Conservation (phyloP, 345 rosid genomes). For the Clarkia xantiana region DNA sequence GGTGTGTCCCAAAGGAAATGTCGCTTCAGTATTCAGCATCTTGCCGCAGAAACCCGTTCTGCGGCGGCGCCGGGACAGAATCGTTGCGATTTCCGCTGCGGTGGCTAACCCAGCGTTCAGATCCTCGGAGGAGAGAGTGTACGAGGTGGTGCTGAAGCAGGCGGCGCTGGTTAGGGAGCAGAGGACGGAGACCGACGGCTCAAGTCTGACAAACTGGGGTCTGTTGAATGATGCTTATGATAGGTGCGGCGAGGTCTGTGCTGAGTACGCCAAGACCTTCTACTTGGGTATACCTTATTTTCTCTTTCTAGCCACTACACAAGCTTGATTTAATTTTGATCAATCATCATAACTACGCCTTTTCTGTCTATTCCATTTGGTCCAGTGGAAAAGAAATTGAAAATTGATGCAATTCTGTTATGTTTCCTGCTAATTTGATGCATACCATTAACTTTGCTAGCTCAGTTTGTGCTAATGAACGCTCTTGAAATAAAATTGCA, state of each 20-base stretch:
- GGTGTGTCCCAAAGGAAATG: conserved; percentile 27
- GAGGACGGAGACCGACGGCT: conserved; percentile 13
- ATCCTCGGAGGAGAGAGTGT: conserved; percentile 36
- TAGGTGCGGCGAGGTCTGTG: conserved; percentile 47
- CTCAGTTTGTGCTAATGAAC: no score
- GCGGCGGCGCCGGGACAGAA: not conserved
- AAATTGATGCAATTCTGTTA: no score
- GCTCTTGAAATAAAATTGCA: no score
- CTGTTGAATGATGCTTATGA: conserved; percentile 33
- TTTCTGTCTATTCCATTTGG: no score
- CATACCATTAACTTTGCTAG: no score
- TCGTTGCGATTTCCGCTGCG: conserved; percentile 17
- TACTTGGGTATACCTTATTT: conserved; percentile 26
- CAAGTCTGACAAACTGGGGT: conserved; percentile 11
- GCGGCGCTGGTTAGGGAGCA: conserved; percentile 35
- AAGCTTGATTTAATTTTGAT: no score
- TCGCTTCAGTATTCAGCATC: conserved; percentile 12
- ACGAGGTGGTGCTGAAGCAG: conserved; percentile 40
- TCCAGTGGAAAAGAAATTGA: no score
- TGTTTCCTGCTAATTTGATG: no score
- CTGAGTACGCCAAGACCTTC: conserved; percentile 51
- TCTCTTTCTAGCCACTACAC: not conserved
- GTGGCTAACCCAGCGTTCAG: conserved; percentile 20
- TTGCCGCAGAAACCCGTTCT: conserved; percentile 7
- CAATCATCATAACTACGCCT: no score